phyloP scores from a whole-genome alignment of 805 yeast genomes.

The Hanseniaspora thailandica region DNA sequence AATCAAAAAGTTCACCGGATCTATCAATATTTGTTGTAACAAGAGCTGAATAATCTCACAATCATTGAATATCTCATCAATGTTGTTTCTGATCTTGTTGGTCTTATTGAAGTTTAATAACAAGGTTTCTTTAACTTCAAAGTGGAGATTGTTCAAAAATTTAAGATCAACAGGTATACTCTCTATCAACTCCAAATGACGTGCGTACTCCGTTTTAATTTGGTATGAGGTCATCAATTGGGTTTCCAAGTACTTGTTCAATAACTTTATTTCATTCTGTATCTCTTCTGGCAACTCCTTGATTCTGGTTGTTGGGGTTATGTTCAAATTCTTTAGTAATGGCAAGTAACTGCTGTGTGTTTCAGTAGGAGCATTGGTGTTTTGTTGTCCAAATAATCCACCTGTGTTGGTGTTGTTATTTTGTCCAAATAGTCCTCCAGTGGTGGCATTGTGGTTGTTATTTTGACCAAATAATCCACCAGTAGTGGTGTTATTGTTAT shows the following conservation, averaged over 20 bases:
- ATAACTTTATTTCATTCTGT: slow-evolving; percentile 55
- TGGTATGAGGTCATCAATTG: slow-evolving; percentile 65
- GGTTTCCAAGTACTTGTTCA: slow-evolving; percentile 59
- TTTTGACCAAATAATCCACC: neutral
- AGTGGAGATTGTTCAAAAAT: slow-evolving; percentile 48
- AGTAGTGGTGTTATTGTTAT: neutral
- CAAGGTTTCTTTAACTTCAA: slow-evolving; percentile 54
- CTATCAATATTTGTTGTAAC: slow-evolving; percentile 35
- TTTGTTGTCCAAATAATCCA: neutral
- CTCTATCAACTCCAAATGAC: slow-evolving; percentile 51
- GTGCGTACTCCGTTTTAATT: slow-evolving; percentile 47
- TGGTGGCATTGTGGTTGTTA: neutral
- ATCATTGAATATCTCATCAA: slow-evolving; percentile 33
- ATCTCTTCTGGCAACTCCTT: slow-evolving; percentile 62
- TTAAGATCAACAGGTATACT: slow-evolving; percentile 65
- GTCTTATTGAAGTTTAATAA: slow-evolving; percentile 38
- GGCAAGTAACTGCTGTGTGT: slow-evolving; percentile 30
- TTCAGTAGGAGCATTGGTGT: slow-evolving; percentile 15
- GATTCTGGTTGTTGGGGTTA: slow-evolving; percentile 65
- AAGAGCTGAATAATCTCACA: slow-evolving; percentile 44
- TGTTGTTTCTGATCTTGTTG: slow-evolving; percentile 34
- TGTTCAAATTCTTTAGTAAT: slow-evolving; percentile 35
- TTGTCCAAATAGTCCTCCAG: neutral
- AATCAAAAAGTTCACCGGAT: slow-evolving; percentile 17
- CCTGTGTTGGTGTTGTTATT: neutral